phyloP scores from a whole-genome alignment of 164 flowering plant species.

The Kingdonia uniflora region DNA sequence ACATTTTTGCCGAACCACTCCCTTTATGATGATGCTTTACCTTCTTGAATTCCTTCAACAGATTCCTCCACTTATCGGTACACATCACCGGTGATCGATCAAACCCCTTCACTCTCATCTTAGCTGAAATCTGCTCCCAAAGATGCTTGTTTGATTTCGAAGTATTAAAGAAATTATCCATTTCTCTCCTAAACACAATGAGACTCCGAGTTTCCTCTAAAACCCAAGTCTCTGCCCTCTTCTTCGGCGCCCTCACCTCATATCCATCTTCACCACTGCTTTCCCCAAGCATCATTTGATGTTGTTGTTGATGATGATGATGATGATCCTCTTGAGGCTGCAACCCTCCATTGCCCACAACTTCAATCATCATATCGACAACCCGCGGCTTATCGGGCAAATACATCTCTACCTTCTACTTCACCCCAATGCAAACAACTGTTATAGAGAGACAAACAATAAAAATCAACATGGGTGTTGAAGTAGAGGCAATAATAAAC shows the following conservation, averaged over 20 bases:
- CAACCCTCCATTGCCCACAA: slow-evolving; percentile 22
- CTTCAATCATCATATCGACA: slow-evolving; percentile 65
- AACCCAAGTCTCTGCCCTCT: slow-evolving; percentile 92
- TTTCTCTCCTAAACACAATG: slow-evolving; percentile 53
- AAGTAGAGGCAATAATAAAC: not conserved
- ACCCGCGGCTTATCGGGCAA: slow-evolving; percentile 49
- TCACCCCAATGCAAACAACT: not conserved
- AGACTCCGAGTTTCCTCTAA: slow-evolving; percentile 72
- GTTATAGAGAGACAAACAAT: slow-evolving; percentile 1
- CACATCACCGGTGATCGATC: slow-evolving; percentile 89
- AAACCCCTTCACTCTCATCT: slow-evolving; percentile 84
- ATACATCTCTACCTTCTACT: slow-evolving; percentile 39
- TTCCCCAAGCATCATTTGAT: slow-evolving; percentile 39
- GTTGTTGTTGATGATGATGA: slow-evolving; percentile 13
- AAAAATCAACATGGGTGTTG: slow-evolving; percentile 11
- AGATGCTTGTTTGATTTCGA: slow-evolving; percentile 85
- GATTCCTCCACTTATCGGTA: slow-evolving; percentile 95
- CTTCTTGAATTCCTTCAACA: slow-evolving; percentile 87
- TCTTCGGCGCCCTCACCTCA: slow-evolving; percentile 68
- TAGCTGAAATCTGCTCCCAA: slow-evolving; percentile 85
- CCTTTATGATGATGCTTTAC: slow-evolving; percentile 55
- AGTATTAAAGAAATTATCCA: slow-evolving; percentile 69
- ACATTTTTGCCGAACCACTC: slow-evolving; percentile 60
- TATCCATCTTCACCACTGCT: slow-evolving; percentile 53
- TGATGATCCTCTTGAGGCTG: slow-evolving; percentile 9